Base-by-base conservation (phyloP, 192 early-diverging fungal species). In the Backusella morwellensis region DNA sequence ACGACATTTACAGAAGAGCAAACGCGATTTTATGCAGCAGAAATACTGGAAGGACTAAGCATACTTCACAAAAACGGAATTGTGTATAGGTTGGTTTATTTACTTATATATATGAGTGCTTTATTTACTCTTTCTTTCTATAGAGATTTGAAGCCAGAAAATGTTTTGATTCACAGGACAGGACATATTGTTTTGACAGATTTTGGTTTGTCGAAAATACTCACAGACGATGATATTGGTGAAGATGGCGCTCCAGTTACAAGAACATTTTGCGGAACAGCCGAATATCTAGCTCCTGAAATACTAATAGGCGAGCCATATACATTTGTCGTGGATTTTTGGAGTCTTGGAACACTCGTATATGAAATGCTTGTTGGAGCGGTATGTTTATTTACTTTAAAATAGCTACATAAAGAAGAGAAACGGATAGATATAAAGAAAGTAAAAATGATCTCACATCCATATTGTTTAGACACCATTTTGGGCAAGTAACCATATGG, bases 261-360 rank as follows among this genome's bases (percentile, higher is more conserved):
- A 5, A 89, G 85, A 63, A 95, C 96, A 1, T 97, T 96, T 80
- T 96, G 95, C 80, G 96, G 95, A 44, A 98, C 94, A 14, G 91
- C 93, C 2, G 91, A 93, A 72, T 96, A 96, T 77, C 85, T 98
- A 70, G 97, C 97, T 1, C 97, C 97, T 9, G 94, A 95, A 82
- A 88, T 95, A 9, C 74, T 95, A 21, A 83, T 82, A 19, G 92
- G 92, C 9, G 80, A 91, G 56, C 91, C 90, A 1, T 95, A 95
- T 73, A 85, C 86, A n/a, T 89, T 90, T 74, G 83, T 89, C 0
- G 93, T 95, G 0, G 94, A 95, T 63, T 95, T 91, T 88, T 95
- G 93, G 93, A 89, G 92, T 17, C 82, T 95, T 8, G 94, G 94
- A 11, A 92, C 93, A 42, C 76, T 95, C 15, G 80, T 94, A 35